Evolutionary conservation across 2,329 filamentous ascomycete species (phyloP).

Genomic region (Cordyceps cateniannulata): DNA sequence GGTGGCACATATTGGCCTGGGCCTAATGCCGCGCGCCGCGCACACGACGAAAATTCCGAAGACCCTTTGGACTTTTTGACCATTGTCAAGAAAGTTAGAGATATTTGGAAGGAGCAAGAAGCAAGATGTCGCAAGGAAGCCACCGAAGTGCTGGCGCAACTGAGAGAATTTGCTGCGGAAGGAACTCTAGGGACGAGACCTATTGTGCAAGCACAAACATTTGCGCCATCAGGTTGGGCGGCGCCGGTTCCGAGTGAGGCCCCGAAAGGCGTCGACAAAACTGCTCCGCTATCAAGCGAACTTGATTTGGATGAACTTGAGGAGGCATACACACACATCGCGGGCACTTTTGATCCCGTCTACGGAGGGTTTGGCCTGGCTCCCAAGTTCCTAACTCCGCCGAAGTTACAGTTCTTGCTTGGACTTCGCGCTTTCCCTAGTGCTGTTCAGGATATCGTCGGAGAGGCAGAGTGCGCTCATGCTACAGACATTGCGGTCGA

Average conservation of each 20-base stretch:
- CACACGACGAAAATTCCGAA: conserved; percentile 35
- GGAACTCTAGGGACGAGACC: conserved; percentile 57
- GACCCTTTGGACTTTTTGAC: conserved; percentile 73
- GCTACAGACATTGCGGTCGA: conserved; percentile 74
- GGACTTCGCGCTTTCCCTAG: conserved; percentile 64
- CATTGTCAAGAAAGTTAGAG: conserved; percentile 71
- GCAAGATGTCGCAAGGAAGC: conserved; percentile 77
- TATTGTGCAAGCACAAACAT: conserved; percentile 24
- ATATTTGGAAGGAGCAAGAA: conserved; percentile 77
- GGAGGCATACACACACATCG: conserved; percentile 78
- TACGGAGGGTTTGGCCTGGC: conserved; percentile 75
- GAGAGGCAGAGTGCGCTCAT: conserved; percentile 65
- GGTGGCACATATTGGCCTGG: conserved; percentile 95
- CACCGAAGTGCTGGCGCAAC: conserved; percentile 70
- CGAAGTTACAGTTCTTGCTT: conserved; percentile 77
- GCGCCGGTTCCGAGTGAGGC: conserved; percentile 24
- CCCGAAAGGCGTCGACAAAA: conserved; percentile 17
- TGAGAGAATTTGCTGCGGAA: conserved; percentile 83
- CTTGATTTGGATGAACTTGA: conserved; percentile 87
- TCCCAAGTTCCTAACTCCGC: conserved; percentile 86
- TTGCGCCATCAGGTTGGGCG: conserved; percentile 25
- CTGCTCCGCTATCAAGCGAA: conserved; percentile 49
- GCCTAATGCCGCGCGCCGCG: conserved; percentile 49
- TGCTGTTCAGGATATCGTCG: conserved; percentile 80
- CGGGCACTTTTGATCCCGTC: conserved; percentile 68